Evolutionary conservation across 495 filamentous ascomycete species (phyloP).

Genomic region (Alectoria sarmentosa): DNA sequence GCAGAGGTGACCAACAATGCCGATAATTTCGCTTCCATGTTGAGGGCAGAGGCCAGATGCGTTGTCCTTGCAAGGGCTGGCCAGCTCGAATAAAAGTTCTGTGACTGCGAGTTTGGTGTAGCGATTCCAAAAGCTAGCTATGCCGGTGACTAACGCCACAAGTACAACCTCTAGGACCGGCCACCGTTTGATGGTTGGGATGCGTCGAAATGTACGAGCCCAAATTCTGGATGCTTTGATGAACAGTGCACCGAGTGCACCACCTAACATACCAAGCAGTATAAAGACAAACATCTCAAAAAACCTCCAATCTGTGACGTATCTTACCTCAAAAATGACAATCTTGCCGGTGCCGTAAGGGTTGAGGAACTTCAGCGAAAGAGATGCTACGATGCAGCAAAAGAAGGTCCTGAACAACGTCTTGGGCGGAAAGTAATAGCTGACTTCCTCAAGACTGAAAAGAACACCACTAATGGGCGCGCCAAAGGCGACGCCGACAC

Average conservation of each 20-base stretch:
- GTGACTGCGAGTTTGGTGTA: conserved; percentile 85
- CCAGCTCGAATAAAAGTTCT: conserved; percentile 83
- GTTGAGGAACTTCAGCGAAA: conserved; percentile 89
- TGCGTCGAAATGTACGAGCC: conserved; percentile 81
- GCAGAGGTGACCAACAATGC: conserved; percentile 59
- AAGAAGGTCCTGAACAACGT: conserved; percentile 97
- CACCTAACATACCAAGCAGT: conserved; percentile 75
- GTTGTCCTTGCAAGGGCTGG: conserved; percentile 75
- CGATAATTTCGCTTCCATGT: conserved; percentile 63
- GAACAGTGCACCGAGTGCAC: conserved; percentile 79
- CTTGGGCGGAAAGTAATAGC: conserved; percentile 98
- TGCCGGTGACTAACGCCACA: conserved; percentile 77
- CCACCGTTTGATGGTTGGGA: conserved; percentile 70
- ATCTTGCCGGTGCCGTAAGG: conserved; percentile 96
- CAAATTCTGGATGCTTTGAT: conserved; percentile 91
- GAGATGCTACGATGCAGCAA: conserved; percentile 85
- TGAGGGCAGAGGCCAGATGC: conserved; percentile 66
- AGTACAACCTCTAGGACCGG: conserved; percentile 83
- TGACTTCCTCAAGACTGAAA: conserved; percentile 91
- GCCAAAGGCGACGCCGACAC: conserved; percentile 92
- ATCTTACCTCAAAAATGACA: conserved; percentile 90
- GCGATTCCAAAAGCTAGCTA: conserved; percentile 87
- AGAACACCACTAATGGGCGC: conserved; percentile 89
- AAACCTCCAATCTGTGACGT: conserved; percentile 86
- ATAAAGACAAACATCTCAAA: conserved; percentile 88